Evolutionary conservation across 441 rosid species (phyloP).

Genomic region (Pelargonium citronellum): DNA sequence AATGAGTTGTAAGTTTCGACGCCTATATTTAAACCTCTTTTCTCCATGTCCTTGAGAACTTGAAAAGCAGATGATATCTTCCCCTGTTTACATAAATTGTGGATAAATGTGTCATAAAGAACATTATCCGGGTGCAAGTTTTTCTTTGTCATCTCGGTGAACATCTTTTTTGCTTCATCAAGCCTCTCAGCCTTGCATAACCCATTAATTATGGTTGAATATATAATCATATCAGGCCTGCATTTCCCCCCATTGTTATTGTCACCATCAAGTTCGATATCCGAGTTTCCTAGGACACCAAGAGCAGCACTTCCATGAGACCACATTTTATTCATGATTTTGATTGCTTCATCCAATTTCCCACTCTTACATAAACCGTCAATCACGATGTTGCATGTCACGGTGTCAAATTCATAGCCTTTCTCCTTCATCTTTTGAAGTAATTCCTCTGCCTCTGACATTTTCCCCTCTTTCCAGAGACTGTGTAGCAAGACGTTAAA

Average conservation of each 20-base stretch:
- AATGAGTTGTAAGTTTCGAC: slow-evolving; percentile 79
- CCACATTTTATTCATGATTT: slow-evolving; percentile 73
- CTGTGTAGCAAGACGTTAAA: slow-evolving; percentile 85
- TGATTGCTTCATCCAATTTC: slow-evolving; percentile 77
- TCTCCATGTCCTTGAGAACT: slow-evolving; percentile 96
- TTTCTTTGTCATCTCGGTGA: slow-evolving; percentile 70
- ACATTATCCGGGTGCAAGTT: slow-evolving; percentile 71
- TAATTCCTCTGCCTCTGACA: slow-evolving; percentile 84
- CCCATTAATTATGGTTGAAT: slow-evolving; percentile 68
- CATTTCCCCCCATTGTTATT: slow-evolving; percentile 54
- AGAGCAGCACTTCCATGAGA: slow-evolving; percentile 85
- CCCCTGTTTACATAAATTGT: slow-evolving; percentile 74
- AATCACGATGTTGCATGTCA: slow-evolving; percentile 83
- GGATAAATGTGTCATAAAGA: slow-evolving; percentile 62
- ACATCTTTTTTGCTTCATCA: slow-evolving; percentile 70
- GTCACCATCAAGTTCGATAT: slow-evolving; percentile 60
- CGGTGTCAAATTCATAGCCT: slow-evolving; percentile 66
- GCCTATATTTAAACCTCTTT: slow-evolving; percentile 69
- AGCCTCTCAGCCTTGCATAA: slow-evolving; percentile 76
- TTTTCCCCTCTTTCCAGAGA: slow-evolving; percentile 63
- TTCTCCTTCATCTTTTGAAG: slow-evolving; percentile 75
- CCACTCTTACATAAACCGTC: slow-evolving; percentile 74
- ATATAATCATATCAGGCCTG: slow-evolving; percentile 62
- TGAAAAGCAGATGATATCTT: slow-evolving; percentile 87
- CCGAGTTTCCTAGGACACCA: slow-evolving; percentile 70